These are phyloP conservation scores for Acanthamoeba triangularis DNA, from an alignment of 208 protist species.

Conservation along the genomic window DNA sequence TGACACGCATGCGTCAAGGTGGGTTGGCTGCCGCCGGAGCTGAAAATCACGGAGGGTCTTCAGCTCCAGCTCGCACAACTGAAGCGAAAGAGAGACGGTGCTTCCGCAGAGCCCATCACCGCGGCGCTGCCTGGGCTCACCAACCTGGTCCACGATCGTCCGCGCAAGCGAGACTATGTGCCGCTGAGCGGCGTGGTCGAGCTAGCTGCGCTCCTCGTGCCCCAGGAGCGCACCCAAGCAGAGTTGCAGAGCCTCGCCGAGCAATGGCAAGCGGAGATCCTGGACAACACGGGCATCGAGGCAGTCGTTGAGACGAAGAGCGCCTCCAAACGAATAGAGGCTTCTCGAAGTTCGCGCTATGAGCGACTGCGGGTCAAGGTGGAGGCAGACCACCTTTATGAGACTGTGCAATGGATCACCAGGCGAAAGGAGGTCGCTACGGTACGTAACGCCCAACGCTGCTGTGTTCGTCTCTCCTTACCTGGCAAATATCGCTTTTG, in stretches of 20 bases:
- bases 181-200: neutral
- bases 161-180: neutral
- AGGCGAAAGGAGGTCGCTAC: neutral
- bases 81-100: neutral
- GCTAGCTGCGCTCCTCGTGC: neutral
- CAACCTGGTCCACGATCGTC: neutral
- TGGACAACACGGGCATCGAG: neutral
- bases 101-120: neutral
- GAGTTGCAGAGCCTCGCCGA: neutral
- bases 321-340: neutral
- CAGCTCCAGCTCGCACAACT: neutral
- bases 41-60: neutral
- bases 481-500: neutral
- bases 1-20: neutral
- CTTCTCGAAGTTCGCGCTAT: neutral
- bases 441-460: neutral
- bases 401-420: constrained; percentile 20
- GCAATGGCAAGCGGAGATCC: constrained; percentile 10
- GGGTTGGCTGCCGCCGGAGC: neutral
- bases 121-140: neutral
- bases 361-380: constrained; percentile 20
- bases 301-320: neutral
- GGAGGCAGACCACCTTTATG: neutral
- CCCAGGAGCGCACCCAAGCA: neutral
- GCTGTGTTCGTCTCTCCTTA: neutral